A percentile compares a stretch with the other conserved stretches of the same genome.
These are phyloP conservation scores for Diaporthe longicolla DNA, from an alignment of 2,329 filamentous ascomycete genomes.

Conservation along the genomic window DNA sequence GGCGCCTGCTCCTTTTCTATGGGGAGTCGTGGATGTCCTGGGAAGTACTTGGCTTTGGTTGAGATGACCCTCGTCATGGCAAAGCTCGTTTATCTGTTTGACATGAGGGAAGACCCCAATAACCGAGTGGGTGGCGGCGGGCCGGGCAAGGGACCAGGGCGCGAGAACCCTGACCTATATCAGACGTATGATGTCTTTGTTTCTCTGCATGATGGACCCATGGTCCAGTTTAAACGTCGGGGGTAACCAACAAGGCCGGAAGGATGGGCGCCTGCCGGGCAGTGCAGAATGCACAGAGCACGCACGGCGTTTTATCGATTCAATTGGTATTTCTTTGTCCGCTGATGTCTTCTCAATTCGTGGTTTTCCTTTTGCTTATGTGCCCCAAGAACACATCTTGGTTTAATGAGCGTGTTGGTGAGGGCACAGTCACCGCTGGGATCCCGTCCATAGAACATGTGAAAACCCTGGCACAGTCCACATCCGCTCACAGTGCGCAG, in stretches of 20 bases:
- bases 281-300: not conserved
- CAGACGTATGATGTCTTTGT: constrained; percentile 31
- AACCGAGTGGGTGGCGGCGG: constrained; percentile 21
- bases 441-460: not conserved
- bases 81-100: constrained; percentile 25
- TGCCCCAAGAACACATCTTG: too few relatives aligned
- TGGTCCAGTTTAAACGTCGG: constrained; percentile 26
- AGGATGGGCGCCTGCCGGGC: too few relatives aligned
- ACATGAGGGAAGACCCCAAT: constrained; percentile 12
- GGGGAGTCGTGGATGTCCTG: constrained; percentile 31
- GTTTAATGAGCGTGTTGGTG: constrained; percentile 1
- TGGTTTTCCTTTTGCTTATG: not conserved
- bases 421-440: not conserved
- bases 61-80: constrained; percentile 35
- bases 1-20: constrained; percentile 26
- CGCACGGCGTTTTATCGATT: not conserved
- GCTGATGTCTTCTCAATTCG: not conserved
- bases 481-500: not conserved
- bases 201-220: constrained; percentile 19
- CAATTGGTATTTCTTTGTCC: not conserved
- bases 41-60: constrained; percentile 34
- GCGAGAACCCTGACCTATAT: constrained; percentile 13
- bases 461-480: not conserved
- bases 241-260: not conserved
- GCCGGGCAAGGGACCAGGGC: not conserved